phyloP scores from a whole-genome alignment of 352 stramenopile genomes.

The Globisporangium cystogenes region DNA sequence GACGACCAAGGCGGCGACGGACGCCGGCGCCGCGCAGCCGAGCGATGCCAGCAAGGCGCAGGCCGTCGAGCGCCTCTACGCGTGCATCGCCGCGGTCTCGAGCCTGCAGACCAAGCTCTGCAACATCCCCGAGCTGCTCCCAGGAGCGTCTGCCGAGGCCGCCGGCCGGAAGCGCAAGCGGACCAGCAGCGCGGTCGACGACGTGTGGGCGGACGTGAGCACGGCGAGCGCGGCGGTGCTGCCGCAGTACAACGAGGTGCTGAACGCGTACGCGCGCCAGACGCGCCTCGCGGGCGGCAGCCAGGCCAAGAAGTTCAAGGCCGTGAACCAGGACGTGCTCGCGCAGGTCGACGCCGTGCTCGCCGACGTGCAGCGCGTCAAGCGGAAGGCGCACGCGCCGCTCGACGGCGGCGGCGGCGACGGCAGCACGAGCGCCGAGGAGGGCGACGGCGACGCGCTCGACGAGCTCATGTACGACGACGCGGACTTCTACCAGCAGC shows the following conservation, averaged over 20 bases:
- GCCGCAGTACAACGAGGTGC: slow-evolving; percentile 77
- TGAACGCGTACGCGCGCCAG: slow-evolving; percentile 76
- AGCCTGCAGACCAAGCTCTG: slow-evolving; percentile 61
- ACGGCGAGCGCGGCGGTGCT: slow-evolving; percentile 37
- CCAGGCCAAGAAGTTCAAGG: slow-evolving; percentile 85
- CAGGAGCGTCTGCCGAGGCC: slow-evolving; percentile 5
- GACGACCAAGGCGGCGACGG: slow-evolving; percentile 27
- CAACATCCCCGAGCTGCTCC: slow-evolving; percentile 62
- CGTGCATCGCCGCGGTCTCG: slow-evolving; percentile 56
- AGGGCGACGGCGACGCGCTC: slow-evolving; percentile 41
- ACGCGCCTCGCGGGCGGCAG: slow-evolving; percentile 56
- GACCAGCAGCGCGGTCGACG: slow-evolving; percentile 35
- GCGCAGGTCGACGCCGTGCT: slow-evolving; percentile 82
- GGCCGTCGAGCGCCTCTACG: slow-evolving; percentile 43
- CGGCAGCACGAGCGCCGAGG: slow-evolving; percentile 27
- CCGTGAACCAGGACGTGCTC: slow-evolving; percentile 84
- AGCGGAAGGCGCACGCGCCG: slow-evolving; percentile 76
- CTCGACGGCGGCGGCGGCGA: slow-evolving; percentile 32
- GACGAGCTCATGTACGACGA: slow-evolving; percentile 88
- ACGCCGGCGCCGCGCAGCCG: slow-evolving; percentile 12
- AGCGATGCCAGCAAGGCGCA: slow-evolving; percentile 27
- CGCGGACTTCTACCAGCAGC: slow-evolving; percentile 45
- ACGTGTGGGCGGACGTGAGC: slow-evolving; percentile 47
- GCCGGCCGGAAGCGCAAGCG: slow-evolving; percentile 65
- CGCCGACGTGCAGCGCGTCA: slow-evolving; percentile 73